These are phyloP conservation scores for Thelephora terrestris DNA, from an alignment of 1,284 basidiomycete species.

Conservation along the genomic window DNA sequence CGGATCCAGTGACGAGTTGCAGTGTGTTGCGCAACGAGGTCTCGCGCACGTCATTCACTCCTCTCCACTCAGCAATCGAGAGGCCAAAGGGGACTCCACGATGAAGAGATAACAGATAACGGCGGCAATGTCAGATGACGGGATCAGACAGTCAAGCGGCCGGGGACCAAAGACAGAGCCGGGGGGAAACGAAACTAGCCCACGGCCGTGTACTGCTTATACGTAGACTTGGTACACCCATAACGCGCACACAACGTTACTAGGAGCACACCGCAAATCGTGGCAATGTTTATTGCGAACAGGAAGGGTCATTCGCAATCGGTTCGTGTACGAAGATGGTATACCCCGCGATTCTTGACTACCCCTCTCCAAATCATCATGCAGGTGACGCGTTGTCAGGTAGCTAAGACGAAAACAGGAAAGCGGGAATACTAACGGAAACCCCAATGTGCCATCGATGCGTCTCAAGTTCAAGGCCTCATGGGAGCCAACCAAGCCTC, in stretches of 20 bases:
- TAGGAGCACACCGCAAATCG: not conserved
- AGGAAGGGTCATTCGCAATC: not conserved
- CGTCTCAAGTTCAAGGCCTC: conserved; percentile 50
- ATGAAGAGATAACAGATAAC: no score
- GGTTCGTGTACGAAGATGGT: not conserved
- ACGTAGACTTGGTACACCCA: not conserved
- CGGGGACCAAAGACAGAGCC: no score
- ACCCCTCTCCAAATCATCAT: not conserved
- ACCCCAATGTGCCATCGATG: conserved; percentile 4
- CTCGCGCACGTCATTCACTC: no score
- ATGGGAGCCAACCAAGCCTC: conserved; percentile 90
- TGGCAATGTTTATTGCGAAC: no score
- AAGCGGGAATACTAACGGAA: conserved; percentile 8
- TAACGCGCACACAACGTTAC: not conserved
- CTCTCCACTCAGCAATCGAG: no score
- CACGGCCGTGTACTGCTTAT: conserved; percentile 3
- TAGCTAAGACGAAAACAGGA: conserved; percentile 5
- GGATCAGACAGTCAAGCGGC: no score
- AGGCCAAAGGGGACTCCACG: no score
- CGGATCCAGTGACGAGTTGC: no score
- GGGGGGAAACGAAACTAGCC: not conserved
- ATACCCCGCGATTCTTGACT: not conserved
- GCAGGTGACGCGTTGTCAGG: conserved; percentile 1
- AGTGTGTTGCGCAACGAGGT: no score
- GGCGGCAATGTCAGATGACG: no score